phyloP scores from a whole-genome alignment of 139 green algal species.

The Nannochloris sp. region DNA sequence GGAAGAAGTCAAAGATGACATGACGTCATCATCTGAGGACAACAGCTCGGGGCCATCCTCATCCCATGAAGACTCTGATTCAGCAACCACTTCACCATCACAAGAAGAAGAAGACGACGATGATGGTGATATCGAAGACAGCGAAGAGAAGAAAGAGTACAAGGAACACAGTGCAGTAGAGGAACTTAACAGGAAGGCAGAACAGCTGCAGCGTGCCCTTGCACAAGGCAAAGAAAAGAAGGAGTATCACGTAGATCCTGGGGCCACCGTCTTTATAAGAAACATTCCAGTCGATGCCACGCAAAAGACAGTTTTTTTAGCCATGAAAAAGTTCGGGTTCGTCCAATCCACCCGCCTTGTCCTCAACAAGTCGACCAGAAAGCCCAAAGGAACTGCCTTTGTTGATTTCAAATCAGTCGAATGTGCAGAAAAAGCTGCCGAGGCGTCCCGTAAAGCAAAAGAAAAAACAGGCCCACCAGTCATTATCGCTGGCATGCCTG shows the following conservation, averaged over 20 bases:
- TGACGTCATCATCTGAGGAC: neutral
- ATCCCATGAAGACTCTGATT: no score
- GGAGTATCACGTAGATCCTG: neutral
- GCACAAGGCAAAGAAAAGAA: neutral
- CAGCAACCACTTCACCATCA: no score
- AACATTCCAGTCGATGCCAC: constrained; percentile 53
- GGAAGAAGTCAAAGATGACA: neutral
- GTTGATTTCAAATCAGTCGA: constrained; percentile 59
- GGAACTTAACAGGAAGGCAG: neutral
- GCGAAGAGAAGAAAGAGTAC: constrained; percentile 8
- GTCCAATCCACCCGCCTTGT: constrained; percentile 65
- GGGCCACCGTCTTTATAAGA: constrained; percentile 70
- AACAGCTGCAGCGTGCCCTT: neutral
- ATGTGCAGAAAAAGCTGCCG: constrained; percentile 40
- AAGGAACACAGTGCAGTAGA: constrained; percentile 5
- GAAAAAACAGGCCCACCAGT: constrained; percentile 43
- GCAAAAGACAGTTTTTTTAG: constrained; percentile 34
- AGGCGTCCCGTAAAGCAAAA: constrained; percentile 46
- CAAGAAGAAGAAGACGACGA: neutral
- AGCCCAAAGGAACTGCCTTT: constrained; percentile 83
- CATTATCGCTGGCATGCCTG: constrained; percentile 42
- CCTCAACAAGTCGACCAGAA: constrained; percentile 60
- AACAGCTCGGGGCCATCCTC: neutral
- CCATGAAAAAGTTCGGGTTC: constrained; percentile 47
- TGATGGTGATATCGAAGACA: neutral